Evolutionary conservation across 2,329 filamentous ascomycete species (phyloP).

Genomic region (Cladosporium sp.): DNA sequence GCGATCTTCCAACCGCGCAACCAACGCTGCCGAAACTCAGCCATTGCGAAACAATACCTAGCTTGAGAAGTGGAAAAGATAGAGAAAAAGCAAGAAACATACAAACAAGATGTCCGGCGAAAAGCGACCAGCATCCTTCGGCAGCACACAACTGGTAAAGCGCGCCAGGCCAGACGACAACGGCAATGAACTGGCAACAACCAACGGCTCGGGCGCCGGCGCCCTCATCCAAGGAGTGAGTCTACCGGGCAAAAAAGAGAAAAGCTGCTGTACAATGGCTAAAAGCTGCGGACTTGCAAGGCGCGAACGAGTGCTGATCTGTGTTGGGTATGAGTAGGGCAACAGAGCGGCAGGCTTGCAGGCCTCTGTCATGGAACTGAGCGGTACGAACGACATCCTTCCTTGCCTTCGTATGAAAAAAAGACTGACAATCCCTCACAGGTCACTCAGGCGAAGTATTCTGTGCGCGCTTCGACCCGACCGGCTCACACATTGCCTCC

Average conservation of each 20-base stretch:
- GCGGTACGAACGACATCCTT: slow-evolving; percentile 50
- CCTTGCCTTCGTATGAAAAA: neutral
- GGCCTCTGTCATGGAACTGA: slow-evolving; percentile 90
- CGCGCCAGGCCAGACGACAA: slow-evolving; percentile 69
- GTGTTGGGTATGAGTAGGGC: slow-evolving; percentile 48
- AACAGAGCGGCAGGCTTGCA: slow-evolving; percentile 78
- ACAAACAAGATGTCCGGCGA: slow-evolving; percentile 69
- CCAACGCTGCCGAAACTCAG: neutral
- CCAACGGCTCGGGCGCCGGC: slow-evolving; percentile 56
- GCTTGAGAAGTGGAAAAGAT: neutral
- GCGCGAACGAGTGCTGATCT: slow-evolving; percentile 24
- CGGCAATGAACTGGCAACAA: slow-evolving; percentile 53
- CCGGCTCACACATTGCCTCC: slow-evolving; percentile 84
- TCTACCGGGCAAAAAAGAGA: too few species aligned
- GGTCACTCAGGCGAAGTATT: slow-evolving; percentile 80
- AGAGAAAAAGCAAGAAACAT: too few species aligned
- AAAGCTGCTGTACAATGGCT: too few species aligned
- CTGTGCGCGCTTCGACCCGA: slow-evolving; percentile 81
- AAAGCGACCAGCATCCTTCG: slow-evolving; percentile 82
- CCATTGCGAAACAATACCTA: neutral
- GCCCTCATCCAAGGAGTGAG: slow-evolving; percentile 58
- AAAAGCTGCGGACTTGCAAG: slow-evolving; percentile 20
- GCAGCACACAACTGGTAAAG: slow-evolving; percentile 79
- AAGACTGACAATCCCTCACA: slow-evolving; percentile 22
- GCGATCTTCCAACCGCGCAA: too few species aligned